phyloP scores from a whole-genome alignment of 805 yeast species.

The Lipomyces kockii region DNA sequence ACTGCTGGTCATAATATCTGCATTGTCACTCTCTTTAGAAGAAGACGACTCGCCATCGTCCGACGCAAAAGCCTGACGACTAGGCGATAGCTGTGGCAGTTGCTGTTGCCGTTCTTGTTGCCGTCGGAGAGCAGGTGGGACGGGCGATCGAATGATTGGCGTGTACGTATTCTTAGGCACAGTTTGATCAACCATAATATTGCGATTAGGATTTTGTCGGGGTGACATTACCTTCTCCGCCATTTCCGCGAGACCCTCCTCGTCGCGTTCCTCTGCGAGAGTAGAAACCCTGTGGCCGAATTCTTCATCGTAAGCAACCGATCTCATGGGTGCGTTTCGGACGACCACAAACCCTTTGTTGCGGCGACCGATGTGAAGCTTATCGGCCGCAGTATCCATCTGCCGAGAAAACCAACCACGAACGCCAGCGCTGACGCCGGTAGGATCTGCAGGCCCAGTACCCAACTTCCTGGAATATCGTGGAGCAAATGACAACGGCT shows the following conservation, averaged over 20 bases:
- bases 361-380: slow-evolving; percentile 14
- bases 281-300: neutral
- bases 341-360: slow-evolving; percentile 39
- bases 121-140: slow-evolving; percentile 31
- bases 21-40: neutral
- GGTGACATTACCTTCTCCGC: neutral
- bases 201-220: neutral
- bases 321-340: slow-evolving; percentile 35
- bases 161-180: slow-evolving; percentile 33
- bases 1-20: neutral
- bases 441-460: slow-evolving; percentile 41
- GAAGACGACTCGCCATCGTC: neutral
- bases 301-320: slow-evolving; percentile 10
- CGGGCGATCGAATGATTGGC: slow-evolving; percentile 33
- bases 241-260: neutral
- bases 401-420: slow-evolving; percentile 36
- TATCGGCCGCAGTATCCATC: slow-evolving; percentile 20
- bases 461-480: slow-evolving; percentile 34
- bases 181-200: slow-evolving; percentile 19
- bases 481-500: slow-evolving; percentile 36
- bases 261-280: neutral
- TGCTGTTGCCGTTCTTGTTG: slow-evolving; percentile 18
- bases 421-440: slow-evolving; percentile 38
- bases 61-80: neutral
- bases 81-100: neutral